These are phyloP conservation scores for Pseudogymnoascus sp. DNA, from an alignment of 2,329 filamentous ascomycete genomes.

Conservation along the genomic window DNA sequence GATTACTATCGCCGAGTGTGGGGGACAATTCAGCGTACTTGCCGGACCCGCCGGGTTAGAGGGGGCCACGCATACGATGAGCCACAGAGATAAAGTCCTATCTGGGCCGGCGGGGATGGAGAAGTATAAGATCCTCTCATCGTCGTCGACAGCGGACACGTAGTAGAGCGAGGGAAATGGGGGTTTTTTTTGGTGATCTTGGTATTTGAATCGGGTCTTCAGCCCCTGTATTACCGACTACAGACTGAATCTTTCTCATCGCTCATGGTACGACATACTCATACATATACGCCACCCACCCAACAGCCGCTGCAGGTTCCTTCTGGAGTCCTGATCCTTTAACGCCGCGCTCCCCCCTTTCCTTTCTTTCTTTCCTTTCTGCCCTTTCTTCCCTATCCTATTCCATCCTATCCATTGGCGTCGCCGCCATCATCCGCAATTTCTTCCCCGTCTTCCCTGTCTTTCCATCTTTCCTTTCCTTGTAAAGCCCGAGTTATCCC, in stretches of 20 bases:
- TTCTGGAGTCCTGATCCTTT: neutral
- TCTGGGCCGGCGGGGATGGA: neutral
- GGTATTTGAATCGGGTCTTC: neutral
- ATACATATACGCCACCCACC: neutral
- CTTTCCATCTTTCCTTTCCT: neutral
- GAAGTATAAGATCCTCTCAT: no score
- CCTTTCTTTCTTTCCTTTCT: neutral
- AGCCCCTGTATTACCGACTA: neutral
- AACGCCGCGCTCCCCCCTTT: neutral
- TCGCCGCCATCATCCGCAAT: neutral
- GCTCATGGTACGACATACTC: slow-evolving; percentile 5
- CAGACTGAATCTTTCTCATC: neutral
- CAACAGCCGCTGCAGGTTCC: neutral
- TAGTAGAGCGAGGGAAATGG: no score
- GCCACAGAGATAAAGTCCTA: neutral
- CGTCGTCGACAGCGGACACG: no score
- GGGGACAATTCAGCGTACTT: slow-evolving; percentile 73
- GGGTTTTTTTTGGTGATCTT: neutral
- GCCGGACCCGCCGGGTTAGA: slow-evolving; percentile 31
- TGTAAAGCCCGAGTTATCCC: neutral
- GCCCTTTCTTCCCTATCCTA: neutral
- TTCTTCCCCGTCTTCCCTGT: neutral
- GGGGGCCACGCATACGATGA: neutral
- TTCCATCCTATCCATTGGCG: neutral
- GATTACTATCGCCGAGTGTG: slow-evolving; percentile 64